phyloP scores from a whole-genome alignment of 2,329 filamentous ascomycete genomes.

The Fusarium sp. region DNA sequence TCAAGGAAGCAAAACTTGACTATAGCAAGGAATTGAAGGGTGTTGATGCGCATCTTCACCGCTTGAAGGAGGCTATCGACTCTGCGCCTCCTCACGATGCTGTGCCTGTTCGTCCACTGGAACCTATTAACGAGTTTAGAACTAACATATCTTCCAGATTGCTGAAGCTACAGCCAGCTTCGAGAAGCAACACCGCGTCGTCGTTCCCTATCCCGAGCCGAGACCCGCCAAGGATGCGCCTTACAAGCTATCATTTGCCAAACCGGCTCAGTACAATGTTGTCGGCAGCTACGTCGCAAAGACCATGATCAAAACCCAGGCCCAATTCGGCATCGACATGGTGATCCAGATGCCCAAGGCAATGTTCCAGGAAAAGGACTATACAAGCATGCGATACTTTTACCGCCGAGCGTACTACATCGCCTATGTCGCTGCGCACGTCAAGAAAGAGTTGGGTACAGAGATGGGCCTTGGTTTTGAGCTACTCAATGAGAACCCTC shows the following conservation, averaged over 20 bases:
- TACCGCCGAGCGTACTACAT: conserved; percentile 95
- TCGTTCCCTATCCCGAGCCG: conserved; percentile 88
- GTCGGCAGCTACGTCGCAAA: conserved; percentile 87
- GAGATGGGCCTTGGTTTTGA: conserved; percentile 72
- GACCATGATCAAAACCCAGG: conserved; percentile 76
- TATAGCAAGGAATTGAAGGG: conserved; percentile 61
- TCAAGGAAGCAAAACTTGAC: conserved; percentile 66
- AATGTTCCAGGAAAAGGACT: conserved; percentile 94
- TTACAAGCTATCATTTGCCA: conserved; percentile 84
- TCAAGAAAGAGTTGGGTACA: conserved; percentile 68
- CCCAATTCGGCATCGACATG: conserved; percentile 77
- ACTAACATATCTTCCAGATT: conserved; percentile 62
- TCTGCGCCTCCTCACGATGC: conserved; percentile 61
- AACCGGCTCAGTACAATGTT: conserved; percentile 84
- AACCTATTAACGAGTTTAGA: background rate
- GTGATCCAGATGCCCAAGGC: conserved; percentile 84
- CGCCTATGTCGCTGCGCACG: conserved; percentile 79
- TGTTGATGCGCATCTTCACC: conserved; percentile 62
- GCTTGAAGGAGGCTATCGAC: conserved; percentile 66
- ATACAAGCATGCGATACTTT: conserved; percentile 91
- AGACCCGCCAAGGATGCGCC: conserved; percentile 79
- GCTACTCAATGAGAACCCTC: conserved; percentile 76
- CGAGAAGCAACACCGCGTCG: conserved; percentile 74
- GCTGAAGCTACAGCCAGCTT: conserved; percentile 74
- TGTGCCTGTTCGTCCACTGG: conserved; percentile 58